Conservation (phyloP, 1,284 basidiomycete genomes). For the Trichosporon asahii region DNA sequence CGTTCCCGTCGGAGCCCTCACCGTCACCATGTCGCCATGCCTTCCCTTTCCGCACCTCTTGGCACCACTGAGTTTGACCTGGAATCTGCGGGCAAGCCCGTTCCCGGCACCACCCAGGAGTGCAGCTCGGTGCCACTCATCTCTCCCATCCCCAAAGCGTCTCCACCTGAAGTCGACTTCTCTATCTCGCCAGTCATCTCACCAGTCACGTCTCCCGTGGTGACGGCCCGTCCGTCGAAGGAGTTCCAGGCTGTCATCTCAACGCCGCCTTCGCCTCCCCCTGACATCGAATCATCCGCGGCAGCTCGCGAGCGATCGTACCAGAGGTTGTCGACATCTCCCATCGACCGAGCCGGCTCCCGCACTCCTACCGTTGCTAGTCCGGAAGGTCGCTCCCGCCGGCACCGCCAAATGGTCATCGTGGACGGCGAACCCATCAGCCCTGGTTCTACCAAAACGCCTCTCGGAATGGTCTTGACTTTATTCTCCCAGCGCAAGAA, state of each 20-base stretch:
- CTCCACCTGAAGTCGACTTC: not conserved
- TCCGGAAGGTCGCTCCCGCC: constrained; percentile 5
- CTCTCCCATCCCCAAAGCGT: not conserved
- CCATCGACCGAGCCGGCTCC: not conserved
- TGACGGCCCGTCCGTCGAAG: not conserved
- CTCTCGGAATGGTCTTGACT: constrained; percentile 13
- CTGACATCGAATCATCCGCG: not conserved
- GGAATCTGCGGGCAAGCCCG: too few species aligned
- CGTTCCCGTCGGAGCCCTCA: not conserved
- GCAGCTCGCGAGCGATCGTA: not conserved
- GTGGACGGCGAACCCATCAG: constrained; percentile 22
- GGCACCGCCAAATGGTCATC: constrained; percentile 21
- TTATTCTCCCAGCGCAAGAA: constrained; percentile 11
- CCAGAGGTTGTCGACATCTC: not conserved
- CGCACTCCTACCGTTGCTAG: not conserved
- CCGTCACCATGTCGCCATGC: not conserved
- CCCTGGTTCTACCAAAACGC: constrained; percentile 11
- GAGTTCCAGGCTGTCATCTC: not conserved
- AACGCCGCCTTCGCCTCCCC: not conserved
- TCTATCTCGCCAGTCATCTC: not conserved
- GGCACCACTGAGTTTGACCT: constrained; percentile 7
- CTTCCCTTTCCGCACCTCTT: not conserved
- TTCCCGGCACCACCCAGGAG: not conserved
- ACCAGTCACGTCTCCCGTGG: not conserved
- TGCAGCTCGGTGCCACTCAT: not conserved